Evolutionary conservation across 1,284 basidiomycete species (phyloP), one percentile per base, ranked within the genome.

Genomic region (Butyriboletus regius): DNA sequence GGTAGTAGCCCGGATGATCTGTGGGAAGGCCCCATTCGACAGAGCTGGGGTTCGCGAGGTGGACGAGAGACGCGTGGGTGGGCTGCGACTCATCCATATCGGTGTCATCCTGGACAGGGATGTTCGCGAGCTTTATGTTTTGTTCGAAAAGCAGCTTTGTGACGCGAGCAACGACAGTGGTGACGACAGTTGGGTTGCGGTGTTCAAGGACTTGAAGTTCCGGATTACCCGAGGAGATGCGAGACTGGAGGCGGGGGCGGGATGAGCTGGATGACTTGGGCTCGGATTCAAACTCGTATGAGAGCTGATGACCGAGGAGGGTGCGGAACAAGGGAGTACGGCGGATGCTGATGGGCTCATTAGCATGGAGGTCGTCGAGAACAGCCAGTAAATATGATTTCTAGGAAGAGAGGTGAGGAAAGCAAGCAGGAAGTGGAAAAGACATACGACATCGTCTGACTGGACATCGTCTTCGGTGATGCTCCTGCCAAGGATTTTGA

Each of bases 131-230:
- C 24, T 70, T 66, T 34, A 79, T 60, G 5, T 68, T 62, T 40
- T 72, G 69, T 17, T 71, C 67, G 53, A 81, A 83, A 5, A 82
- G 66, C n/a, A 70, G 56, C 28, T 72, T 59, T 2, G 76, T 70
- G 46, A 83, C 71, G 0, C 62, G 60, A 14, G 67, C 68, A 13
- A 83, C 75, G 31, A 68, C 61, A 0, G 77, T 70, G 2, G 79
- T 81, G 14, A 82, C 73, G 28, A 77, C 70, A 13, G 79, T 75
- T 29, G 59, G 55, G 50, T 67, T 72, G 24, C 66, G 61, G 51
- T 75, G 69, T 54, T 69, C 67, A 31, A 73, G 64, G 35, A 74
- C 68, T 40, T 67, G 66, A 43, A 62, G 67, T 54, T 75, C 72
- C 1, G 54, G 35, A 37, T 64, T 8, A 29, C 40, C 42, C 10